Evolutionary conservation across 140 eudicot species (phyloP), one percentile per base, ranked within the genome.

Genomic region (Erigeron philadelphicus): DNA sequence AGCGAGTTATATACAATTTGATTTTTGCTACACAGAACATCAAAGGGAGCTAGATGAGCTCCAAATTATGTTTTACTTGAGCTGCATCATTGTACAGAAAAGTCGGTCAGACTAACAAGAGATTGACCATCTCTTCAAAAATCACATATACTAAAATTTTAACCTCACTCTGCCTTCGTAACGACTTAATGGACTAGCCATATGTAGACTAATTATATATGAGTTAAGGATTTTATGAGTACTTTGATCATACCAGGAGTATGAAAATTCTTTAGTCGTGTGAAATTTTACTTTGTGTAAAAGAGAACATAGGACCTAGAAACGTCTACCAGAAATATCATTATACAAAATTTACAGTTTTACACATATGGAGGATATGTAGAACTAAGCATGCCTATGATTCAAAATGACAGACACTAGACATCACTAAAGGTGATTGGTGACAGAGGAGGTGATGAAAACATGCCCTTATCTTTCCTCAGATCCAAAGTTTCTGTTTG

Each of bases 381-480:
- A 61, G 3, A 38, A 64, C 42, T 18, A 58, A 6, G 21, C 64
- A 8, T 78, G 66, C 78, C 81, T 65, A 72, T 71, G 64, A 57
- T 72, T 57, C 68, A 25, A 66, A 15, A 55, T n/a, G 47, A 40
- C 40, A 15, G 6, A 35, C 50, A 47, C 15, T 64, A 79, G 50
- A 6, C 40, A 45, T 68, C 70, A 64, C 77, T 61, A 15, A 79
- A 61, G 45, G 76, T 21, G 67, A 79, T 73, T 44, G 92, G 90
- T 53, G 84, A 75, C 41, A 79, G 18, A 75, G 88, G 86, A 50
- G 89, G 95, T 61, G 89, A 81, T 61, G 89, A 81, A 71, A 77
- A 16, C 61, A 70, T 73, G 38, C 54, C 81, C 6, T 67, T 81
- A 15, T 52, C 44, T 72, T 68, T 66, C 79, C 76, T 67, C 44